A percentile compares a stretch with the other conserved stretches of the same genome.
phyloP scores from a whole-genome alignment of 306 rosid species.

The Quercus glauca region DNA sequence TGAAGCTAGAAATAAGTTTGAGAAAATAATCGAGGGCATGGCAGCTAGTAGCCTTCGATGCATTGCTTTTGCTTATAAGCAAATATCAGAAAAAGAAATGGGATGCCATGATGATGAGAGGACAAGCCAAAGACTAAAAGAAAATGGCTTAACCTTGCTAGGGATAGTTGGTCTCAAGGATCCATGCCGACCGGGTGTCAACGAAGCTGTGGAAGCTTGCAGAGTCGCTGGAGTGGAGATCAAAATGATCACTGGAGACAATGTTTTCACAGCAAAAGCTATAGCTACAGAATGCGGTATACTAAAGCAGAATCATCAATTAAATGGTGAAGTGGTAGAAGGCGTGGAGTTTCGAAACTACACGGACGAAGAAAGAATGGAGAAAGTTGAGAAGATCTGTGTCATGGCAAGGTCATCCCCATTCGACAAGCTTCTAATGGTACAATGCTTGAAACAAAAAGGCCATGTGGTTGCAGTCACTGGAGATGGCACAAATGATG shows the following conservation, averaged over 20 bases:
- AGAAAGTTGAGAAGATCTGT: constrained; percentile 54
- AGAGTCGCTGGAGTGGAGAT: constrained; percentile 67
- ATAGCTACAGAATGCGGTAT: constrained; percentile 91
- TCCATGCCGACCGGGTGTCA: constrained; percentile 68
- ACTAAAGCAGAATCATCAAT: constrained; percentile 24
- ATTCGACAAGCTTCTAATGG: constrained; percentile 81
- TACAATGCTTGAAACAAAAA: constrained; percentile 59
- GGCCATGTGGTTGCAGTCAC: constrained; percentile 91
- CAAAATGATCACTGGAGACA: constrained; percentile 91
- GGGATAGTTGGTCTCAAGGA: constrained; percentile 86
- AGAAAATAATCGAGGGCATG: constrained; percentile 71
- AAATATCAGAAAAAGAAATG: constrained; percentile 41
- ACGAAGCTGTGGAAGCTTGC: constrained; percentile 59
- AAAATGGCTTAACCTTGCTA: constrained; percentile 58
- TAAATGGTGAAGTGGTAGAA: constrained; percentile 57
- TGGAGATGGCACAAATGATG: constrained; percentile 90
- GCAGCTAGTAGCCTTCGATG: constrained; percentile 86
- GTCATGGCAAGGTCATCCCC: constrained; percentile 95
- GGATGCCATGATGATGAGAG: constrained; percentile 24
- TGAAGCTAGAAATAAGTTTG: constrained; percentile 38
- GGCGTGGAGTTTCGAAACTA: constrained; percentile 76
- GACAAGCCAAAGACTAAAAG: constrained; percentile 27
- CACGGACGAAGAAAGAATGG: constrained; percentile 59
- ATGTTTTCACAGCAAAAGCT: constrained; percentile 84
- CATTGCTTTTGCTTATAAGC: constrained; percentile 68